phyloP scores from a whole-genome alignment of 345 rosid genomes.

The Triadica sebifera region DNA sequence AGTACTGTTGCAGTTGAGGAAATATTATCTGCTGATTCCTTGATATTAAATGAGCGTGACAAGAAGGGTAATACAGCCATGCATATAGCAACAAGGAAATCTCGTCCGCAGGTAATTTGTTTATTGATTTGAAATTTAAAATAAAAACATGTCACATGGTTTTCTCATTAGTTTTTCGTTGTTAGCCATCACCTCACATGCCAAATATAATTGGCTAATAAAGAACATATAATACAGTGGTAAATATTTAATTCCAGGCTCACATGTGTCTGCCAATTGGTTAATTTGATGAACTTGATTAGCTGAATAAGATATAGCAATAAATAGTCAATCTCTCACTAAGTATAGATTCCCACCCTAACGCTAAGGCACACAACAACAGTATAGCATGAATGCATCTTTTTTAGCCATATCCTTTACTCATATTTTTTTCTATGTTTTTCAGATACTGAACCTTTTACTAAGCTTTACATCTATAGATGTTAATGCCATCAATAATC shows the following conservation, averaged over 20 bases:
- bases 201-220: background rate
- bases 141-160: background rate
- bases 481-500: constrained; percentile 78
- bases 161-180: background rate
- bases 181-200: background rate
- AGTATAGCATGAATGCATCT: background rate
- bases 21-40: constrained; percentile 54
- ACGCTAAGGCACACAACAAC: background rate
- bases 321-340: background rate
- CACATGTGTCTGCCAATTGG: background rate
- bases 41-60: constrained; percentile 78
- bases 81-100: constrained; percentile 89
- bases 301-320: background rate
- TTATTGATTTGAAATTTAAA: background rate
- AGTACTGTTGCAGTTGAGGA: constrained; percentile 59
- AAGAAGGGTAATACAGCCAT: constrained; percentile 89
- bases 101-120: constrained; percentile 68
- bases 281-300: background rate
- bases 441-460: constrained; percentile 63
- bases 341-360: too few relatives aligned
- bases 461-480: constrained; percentile 51
- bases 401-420: background rate
- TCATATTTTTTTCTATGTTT: constrained; percentile 5
- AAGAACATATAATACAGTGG: background rate
- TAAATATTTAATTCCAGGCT: background rate